A percentile compares a stretch with the other conserved stretches of the same genome.
phyloP scores from a whole-genome alignment of 805 yeast genomes.

The Cyberlindnera mississippiensis region DNA sequence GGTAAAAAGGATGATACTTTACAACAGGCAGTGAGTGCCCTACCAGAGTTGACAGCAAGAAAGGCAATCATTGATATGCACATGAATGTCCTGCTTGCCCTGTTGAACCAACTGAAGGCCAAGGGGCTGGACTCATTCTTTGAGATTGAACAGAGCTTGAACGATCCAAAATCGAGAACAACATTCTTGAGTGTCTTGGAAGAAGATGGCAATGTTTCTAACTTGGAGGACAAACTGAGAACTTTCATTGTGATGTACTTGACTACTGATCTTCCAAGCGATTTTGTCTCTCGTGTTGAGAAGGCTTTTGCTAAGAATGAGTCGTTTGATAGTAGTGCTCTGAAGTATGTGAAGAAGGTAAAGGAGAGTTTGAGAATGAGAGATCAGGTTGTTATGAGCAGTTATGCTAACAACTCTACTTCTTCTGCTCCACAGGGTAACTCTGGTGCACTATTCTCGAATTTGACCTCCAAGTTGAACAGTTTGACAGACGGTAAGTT shows the following conservation, averaged over 20 bases:
- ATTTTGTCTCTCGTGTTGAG: constrained; percentile 59
- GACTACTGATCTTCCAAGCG: constrained; percentile 45
- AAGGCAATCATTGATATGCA: constrained; percentile 91
- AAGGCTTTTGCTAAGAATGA: constrained; percentile 49
- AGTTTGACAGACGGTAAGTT: constrained; percentile 79
- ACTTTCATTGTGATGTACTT: constrained; percentile 80
- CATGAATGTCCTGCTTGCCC: constrained; percentile 87
- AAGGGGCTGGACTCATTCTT: constrained; percentile 86
- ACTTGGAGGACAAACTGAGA: constrained; percentile 80
- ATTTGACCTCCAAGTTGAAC: constrained; percentile 70
- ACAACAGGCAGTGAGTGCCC: constrained; percentile 81
- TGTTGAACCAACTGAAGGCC: constrained; percentile 79
- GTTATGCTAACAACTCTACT: constrained; percentile 28
- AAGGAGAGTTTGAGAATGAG: constrained; percentile 69
- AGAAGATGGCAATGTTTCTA: constrained; percentile 44
- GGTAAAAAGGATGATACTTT: constrained; percentile 53
- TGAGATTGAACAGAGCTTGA: constrained; percentile 85
- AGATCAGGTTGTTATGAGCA: constrained; percentile 34
- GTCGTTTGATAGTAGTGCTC: constrained; percentile 57
- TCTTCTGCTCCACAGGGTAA: constrained; percentile 26
- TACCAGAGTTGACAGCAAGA: constrained; percentile 88
- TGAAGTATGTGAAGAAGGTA: constrained; percentile 71
- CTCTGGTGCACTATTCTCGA: constrained; percentile 60
- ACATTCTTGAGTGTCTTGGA: constrained; percentile 59
- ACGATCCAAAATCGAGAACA: constrained; percentile 48